phyloP scores from a whole-genome alignment of 148 eudicot species.

The Persicaria maculosa region DNA sequence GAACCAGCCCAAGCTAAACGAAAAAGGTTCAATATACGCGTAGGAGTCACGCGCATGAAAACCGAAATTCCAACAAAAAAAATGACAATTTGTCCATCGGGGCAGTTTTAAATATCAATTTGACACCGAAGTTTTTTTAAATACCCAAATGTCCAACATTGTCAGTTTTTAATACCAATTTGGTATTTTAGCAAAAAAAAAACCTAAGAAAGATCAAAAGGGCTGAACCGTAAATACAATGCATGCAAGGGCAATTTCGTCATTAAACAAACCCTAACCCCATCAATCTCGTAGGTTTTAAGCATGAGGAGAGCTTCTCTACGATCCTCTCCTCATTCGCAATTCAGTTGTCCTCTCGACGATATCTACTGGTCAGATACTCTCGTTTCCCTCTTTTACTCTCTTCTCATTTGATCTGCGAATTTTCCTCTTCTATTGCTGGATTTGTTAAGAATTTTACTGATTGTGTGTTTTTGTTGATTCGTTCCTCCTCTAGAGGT shows the following conservation, averaged over 20 bases:
- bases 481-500: background rate
- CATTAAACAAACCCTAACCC: background rate
- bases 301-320: background rate
- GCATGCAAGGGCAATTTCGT: background rate
- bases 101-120: too few species aligned
- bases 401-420: background rate
- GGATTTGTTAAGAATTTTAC: background rate
- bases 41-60: too few species aligned
- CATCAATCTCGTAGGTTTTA: background rate
- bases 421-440: background rate
- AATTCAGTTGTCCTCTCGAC: background rate
- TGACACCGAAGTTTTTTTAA: too few species aligned
- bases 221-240: background rate
- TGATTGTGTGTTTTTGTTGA: background rate
- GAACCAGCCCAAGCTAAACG: too few species aligned
- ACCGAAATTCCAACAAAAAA: too few species aligned
- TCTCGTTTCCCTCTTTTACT: background rate
- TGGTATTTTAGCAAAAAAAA: too few species aligned
- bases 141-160: too few species aligned
- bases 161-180: too few species aligned
- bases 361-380: background rate
- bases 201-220: background rate
- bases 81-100: too few species aligned
- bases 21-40: too few species aligned
- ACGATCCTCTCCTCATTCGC: background rate